A percentile compares a stretch with the other conserved stretches of the same genome.
phyloP scores from a whole-genome alignment of 2,329 filamentous ascomycete species.

The Claviceps sorghi region DNA sequence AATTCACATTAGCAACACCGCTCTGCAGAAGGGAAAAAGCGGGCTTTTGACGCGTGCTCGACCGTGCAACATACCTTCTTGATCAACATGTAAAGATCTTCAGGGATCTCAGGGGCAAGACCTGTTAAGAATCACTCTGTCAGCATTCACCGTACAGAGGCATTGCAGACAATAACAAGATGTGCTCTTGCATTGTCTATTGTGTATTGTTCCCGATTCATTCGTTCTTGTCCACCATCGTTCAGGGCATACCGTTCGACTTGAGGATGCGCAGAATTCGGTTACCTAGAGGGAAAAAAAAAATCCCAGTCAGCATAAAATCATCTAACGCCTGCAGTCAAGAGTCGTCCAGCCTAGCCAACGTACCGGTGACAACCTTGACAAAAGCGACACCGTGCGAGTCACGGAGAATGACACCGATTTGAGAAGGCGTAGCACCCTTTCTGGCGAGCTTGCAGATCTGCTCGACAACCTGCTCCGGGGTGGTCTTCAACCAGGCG shows the following conservation, averaged over 20 bases:
- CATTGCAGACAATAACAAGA: slow-evolving; percentile 25
- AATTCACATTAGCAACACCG: slow-evolving; percentile 11
- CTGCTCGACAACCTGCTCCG: slow-evolving; percentile 96
- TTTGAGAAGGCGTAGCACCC: slow-evolving; percentile 96
- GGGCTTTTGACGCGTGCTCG: not conserved
- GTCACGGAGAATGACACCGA: slow-evolving; percentile 96
- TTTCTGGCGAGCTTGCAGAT: slow-evolving; percentile 99
- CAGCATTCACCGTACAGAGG: slow-evolving; percentile 88
- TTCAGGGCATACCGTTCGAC: slow-evolving; percentile 65
- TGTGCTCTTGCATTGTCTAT: slow-evolving; percentile 14
- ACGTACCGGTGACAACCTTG: slow-evolving; percentile 88
- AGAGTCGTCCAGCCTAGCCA: not conserved
- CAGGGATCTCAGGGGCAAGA: slow-evolving; percentile 95
- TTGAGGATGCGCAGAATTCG: slow-evolving; percentile 99
- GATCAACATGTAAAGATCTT: slow-evolving; percentile 99
- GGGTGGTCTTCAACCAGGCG: slow-evolving; percentile 96
- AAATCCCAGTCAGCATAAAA: not conserved
- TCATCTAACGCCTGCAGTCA: not conserved
- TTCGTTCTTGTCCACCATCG: slow-evolving; percentile 12
- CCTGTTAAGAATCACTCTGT: slow-evolving; percentile 87
- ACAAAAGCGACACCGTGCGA: slow-evolving; percentile 96
- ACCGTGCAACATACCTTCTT: slow-evolving; percentile 62
- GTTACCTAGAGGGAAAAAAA: slow-evolving; percentile 56
- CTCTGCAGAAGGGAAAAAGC: not conserved
- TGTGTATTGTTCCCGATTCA: slow-evolving; percentile 15